A percentile compares a stretch with the other conserved stretches of the same genome.
phyloP scores from a whole-genome alignment of 176 grass and related monocot species.

The Eleusine coracana region DNA sequence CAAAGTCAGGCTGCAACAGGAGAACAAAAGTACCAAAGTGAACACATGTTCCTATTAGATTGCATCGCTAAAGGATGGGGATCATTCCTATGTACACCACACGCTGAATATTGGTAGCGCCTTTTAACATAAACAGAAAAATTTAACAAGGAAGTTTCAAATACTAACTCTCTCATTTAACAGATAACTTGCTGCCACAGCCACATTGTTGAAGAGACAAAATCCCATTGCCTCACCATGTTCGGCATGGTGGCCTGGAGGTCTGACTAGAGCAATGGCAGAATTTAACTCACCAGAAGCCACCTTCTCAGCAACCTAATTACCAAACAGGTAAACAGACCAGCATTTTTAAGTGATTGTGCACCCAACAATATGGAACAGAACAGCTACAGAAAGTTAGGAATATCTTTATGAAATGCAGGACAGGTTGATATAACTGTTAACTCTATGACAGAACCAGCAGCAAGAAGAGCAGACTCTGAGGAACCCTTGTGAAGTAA shows the following conservation, averaged over 20 bases:
- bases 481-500: constrained; percentile 91
- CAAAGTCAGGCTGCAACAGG: constrained; percentile 73
- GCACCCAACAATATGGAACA: not conserved
- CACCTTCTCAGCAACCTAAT: constrained; percentile 90
- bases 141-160: constrained; percentile 13
- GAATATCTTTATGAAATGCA: not conserved
- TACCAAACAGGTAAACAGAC: constrained; percentile 6
- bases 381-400: not conserved
- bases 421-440: constrained; percentile 28
- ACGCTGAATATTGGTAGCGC: not conserved
- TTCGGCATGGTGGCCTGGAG: constrained; percentile 97
- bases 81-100: not conserved
- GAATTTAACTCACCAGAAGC: constrained; percentile 76
- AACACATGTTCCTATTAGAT: constrained; percentile 3
- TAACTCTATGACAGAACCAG: constrained; percentile 87
- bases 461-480: constrained; percentile 87
- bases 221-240: constrained; percentile 90
- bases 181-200: constrained; percentile 81
- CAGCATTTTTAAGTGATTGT: not conserved
- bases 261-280: constrained; percentile 90
- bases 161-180: constrained; percentile 78
- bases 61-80: not conserved
- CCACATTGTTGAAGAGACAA: constrained; percentile 97
- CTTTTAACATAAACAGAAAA: constrained; percentile 22
- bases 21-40: constrained; percentile 6